Percentiles rank a stretch among this genome's conserved stretches.
These are phyloP conservation scores for Terana coerulea DNA, from an alignment of 768 basidiomycete genomes.

Conservation along the genomic window DNA sequence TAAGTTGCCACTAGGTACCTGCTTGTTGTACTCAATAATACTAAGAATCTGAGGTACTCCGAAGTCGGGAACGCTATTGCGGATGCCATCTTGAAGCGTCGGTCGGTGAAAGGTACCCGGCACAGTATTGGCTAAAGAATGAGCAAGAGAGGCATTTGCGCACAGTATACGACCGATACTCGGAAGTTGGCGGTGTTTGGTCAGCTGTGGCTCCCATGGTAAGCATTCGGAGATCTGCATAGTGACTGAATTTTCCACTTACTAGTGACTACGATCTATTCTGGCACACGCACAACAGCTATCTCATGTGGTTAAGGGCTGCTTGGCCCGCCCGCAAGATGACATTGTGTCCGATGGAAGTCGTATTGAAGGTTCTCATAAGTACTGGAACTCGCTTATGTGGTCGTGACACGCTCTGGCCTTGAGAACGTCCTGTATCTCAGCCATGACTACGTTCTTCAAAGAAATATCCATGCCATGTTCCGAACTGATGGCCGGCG, in stretches of 20 bases:
- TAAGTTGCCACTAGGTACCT: not conserved
- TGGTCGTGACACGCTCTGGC: slow-evolving; percentile 21
- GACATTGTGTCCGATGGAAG: slow-evolving; percentile 26
- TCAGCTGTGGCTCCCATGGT: slow-evolving; percentile 2
- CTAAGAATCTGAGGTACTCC: not conserved
- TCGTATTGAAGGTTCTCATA: slow-evolving; percentile 27
- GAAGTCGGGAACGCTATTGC: not conserved
- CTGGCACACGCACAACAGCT: slow-evolving; percentile 27
- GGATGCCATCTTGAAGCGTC: not conserved
- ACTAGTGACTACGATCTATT: not conserved
- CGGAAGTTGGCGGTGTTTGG: slow-evolving; percentile 1
- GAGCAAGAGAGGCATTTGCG: not conserved
- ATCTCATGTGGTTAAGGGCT: slow-evolving; percentile 26
- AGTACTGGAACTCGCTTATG: slow-evolving; percentile 25
- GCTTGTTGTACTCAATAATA: not conserved
- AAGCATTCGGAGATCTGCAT: not conserved
- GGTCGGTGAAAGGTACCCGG: not conserved
- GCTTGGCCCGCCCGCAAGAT: slow-evolving; percentile 15
- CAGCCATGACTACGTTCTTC: slow-evolving; percentile 21
- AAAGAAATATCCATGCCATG: slow-evolving; percentile 17
- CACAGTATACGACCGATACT: not conserved
- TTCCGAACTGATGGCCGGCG: not conserved
- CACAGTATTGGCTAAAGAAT: not conserved
- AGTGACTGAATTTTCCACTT: not conserved
- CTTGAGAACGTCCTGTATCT: slow-evolving; percentile 18